These are phyloP conservation scores for Kwoniella dejecticola DNA, from an alignment of 768 basidiomycete genomes.

Conservation along the genomic window DNA sequence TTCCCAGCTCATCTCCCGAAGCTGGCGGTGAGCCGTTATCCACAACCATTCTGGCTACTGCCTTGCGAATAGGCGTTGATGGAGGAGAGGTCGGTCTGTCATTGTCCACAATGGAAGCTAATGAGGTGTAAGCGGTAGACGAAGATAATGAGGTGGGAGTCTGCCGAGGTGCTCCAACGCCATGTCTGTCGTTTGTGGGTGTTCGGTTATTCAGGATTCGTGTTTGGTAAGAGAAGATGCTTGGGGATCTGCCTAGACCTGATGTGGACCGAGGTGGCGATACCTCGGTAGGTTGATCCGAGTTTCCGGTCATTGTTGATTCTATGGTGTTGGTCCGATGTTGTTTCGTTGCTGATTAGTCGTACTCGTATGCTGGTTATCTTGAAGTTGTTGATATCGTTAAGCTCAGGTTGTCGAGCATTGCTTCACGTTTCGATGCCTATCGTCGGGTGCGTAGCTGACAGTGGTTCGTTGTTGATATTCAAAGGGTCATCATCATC, in stretches of 20 bases:
- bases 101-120: constrained; percentile 21
- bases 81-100: constrained; percentile 31
- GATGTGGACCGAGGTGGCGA: constrained; percentile 44
- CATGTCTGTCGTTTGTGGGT: constrained; percentile 15
- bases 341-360: neutral
- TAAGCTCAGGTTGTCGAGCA: neutral
- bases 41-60: constrained; percentile 37
- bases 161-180: neutral
- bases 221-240: constrained; percentile 48
- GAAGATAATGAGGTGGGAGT: constrained; percentile 21
- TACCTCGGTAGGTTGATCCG: constrained; percentile 18
- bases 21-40: constrained; percentile 10
- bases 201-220: constrained; percentile 38
- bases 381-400: constrained; percentile 13
- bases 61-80: constrained; percentile 38
- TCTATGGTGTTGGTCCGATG: constrained; percentile 7
- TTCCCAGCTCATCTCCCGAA: constrained; percentile 1
- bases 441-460: no score
- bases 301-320: constrained; percentile 18
- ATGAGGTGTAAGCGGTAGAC: constrained; percentile 23
- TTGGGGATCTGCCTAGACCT: constrained; percentile 32
- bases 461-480: no score
- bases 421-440: neutral
- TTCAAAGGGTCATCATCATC: no score
- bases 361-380: constrained; percentile 19